Evolutionary conservation across 805 yeast species (phyloP), one percentile per base, ranked within the genome.

Genomic region (Cyberlindnera xishuangbannaensis): DNA sequence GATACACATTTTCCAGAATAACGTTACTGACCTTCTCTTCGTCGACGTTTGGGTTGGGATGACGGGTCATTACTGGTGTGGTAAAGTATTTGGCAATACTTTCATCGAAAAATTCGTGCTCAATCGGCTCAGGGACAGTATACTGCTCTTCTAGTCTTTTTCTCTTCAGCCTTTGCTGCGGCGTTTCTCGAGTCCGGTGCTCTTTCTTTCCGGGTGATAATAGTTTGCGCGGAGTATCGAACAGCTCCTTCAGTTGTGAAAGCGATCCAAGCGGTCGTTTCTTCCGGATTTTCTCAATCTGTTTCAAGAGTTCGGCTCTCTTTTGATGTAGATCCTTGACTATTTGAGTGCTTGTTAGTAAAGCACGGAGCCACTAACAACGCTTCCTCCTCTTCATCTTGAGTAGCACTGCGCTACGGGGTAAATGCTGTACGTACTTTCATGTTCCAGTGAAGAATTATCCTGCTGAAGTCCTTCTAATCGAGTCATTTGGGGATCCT

Each of bases 391-490:
- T 11, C 22, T 19, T 19, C 22, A 19, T 11, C 22, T 8, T 11
- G 22, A 19, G 22, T 8, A 19, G 11, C 22, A 19, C 15, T 11
- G n/a, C 20, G 15, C 4, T 9, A 15, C 7, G 10, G 8, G 11
- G 7, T 15, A 11, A 18, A 16, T 8, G 10, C 3, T 12, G 16
- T 6, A 41, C 48, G 14, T 18, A 50, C 52, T 55, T 35, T 64
- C 68, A 27, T 43, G 50, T 33, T 47, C 51, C 14, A 64, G 34
- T 3, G 68, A 56, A 2, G 50, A 52, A 14, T 57, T 57, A 41
- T 64, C 68, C 28, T 60, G 62, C 33, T 54, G 51, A 6, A 58
- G 36, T 10, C 57, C 64, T 6, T 45, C 53, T 5, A 56, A 15
- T 2, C 44, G 40, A 7, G 56, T 35, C 64, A 59, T 60, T 29